phyloP scores from a whole-genome alignment of 1,284 basidiomycete species.

The Meira miltonrushii region DNA sequence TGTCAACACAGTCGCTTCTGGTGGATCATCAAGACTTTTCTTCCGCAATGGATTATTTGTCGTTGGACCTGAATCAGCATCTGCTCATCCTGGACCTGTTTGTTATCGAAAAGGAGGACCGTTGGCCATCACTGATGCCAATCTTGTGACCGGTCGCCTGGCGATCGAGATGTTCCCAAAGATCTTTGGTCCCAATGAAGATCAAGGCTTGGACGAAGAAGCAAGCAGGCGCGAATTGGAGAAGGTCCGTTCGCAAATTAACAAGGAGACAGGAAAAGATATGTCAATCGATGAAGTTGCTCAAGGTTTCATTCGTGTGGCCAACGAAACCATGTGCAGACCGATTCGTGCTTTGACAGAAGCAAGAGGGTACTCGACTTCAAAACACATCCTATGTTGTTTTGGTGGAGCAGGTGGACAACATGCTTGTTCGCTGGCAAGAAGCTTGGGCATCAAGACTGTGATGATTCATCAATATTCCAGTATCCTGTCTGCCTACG shows the following conservation, averaged over 20 bases:
- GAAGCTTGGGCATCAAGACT: conserved; percentile 71
- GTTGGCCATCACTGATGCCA: conserved; percentile 50
- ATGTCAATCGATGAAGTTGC: conserved; percentile 78
- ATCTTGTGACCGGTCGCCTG: conserved; percentile 46
- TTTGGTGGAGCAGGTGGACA: conserved; percentile 91
- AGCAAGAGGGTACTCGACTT: conserved; percentile 76
- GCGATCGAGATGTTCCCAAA: conserved; percentile 63
- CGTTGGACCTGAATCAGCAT: conserved; percentile 48
- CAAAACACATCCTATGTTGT: conserved; percentile 79
- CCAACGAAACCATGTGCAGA: conserved; percentile 67
- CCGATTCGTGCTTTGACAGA: conserved; percentile 89
- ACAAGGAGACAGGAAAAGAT: conserved; percentile 60
- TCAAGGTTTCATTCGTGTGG: conserved; percentile 61
- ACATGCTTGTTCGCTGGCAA: conserved; percentile 82
- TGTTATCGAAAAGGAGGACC: conserved; percentile 52
- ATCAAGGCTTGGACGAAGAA: conserved; percentile 69
- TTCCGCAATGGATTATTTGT: conserved; percentile 49
- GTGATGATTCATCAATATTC: conserved; percentile 80
- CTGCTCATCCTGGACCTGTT: conserved; percentile 47
- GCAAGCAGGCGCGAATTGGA: conserved; percentile 63
- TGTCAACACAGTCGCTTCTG: conserved; percentile 50
- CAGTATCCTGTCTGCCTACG: conserved; percentile 82
- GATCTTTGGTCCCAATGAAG: conserved; percentile 80
- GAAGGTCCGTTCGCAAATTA: conserved; percentile 65
- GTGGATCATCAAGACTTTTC: conserved; percentile 45